Evolutionary conservation across 768 basidiomycete genomes (phyloP).

Genomic region (Phallus indusiatus): DNA sequence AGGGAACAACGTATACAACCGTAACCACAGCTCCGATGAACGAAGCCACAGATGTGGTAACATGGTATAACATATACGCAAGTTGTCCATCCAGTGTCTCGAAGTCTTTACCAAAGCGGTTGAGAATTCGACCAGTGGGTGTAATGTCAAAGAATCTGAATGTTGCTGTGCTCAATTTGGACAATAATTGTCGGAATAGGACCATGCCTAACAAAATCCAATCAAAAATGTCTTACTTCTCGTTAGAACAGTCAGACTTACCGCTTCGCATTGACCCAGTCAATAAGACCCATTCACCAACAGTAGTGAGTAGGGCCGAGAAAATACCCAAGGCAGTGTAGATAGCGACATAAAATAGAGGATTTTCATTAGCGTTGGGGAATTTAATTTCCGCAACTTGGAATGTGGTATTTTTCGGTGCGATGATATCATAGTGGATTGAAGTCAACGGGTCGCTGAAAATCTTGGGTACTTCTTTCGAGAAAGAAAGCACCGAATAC

Average conservation of each 20-base stretch:
- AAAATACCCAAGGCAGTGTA: conserved; percentile 11
- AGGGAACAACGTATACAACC: conserved; percentile 14
- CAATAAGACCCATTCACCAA: conserved; percentile 5
- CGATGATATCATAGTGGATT: not conserved
- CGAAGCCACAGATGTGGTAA: conserved; percentile 9
- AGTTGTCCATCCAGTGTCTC: conserved; percentile 13
- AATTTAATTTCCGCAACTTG: not conserved
- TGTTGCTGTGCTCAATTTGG: conserved; percentile 2
- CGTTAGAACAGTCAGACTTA: not conserved
- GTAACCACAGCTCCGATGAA: conserved; percentile 19
- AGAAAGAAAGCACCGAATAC: not conserved
- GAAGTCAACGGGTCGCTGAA: not conserved
- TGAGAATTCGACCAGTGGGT: conserved; percentile 15
- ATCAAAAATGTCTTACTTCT: not conserved
- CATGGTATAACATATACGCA: conserved; percentile 3
- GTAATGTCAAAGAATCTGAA: conserved; percentile 5
- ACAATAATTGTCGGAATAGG: not conserved
- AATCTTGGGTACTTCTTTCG: not conserved
- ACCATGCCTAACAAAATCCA: not conserved
- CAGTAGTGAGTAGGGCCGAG: conserved; percentile 1
- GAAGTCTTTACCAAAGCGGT: conserved; percentile 23
- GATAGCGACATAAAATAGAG: conserved; percentile 13
- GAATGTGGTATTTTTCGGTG: not conserved
- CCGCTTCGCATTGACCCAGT: conserved; percentile 7
- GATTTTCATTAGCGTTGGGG: conserved; percentile 9